phyloP scores from a whole-genome alignment of 768 basidiomycete species.

The Mycena latifolia region DNA sequence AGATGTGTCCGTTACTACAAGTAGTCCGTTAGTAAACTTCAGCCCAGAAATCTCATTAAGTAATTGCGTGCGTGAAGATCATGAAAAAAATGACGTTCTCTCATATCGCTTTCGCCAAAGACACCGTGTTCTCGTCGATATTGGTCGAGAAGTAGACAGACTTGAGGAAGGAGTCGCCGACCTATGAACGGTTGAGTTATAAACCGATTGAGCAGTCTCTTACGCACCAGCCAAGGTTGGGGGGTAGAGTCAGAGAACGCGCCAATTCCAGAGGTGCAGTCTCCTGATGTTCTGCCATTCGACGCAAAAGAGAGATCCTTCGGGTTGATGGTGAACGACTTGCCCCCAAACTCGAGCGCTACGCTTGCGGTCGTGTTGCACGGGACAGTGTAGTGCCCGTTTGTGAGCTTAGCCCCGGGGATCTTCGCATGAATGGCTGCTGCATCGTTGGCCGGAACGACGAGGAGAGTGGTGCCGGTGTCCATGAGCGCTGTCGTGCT shows the following conservation, averaged over 20 bases:
- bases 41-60: conserved; percentile 10
- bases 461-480: conserved; percentile 31
- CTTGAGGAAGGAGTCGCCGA: conserved; percentile 58
- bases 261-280: conserved; percentile 32
- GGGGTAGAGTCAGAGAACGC: not conserved
- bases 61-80: conserved; percentile 13
- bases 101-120: conserved; percentile 43
- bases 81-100: conserved; percentile 3
- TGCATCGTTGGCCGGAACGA: conserved; percentile 16
- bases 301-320: conserved; percentile 30
- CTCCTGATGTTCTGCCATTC: conserved; percentile 19
- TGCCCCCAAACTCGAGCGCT: conserved; percentile 29
- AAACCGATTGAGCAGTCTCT: not conserved
- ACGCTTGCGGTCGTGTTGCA: conserved; percentile 39
- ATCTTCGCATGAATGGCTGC: conserved; percentile 30
- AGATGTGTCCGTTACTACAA: conserved; percentile 3
- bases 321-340: conserved; percentile 26
- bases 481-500: conserved; percentile 30
- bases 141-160: conserved; percentile 56
- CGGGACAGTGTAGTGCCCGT: conserved; percentile 25
- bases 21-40: not conserved
- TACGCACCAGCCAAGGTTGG: conserved; percentile 18
- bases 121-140: conserved; percentile 48
- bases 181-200: conserved; percentile 33
- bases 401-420: conserved; percentile 25